Percentiles rank a stretch among this genome's conserved stretches.
phyloP scores from a whole-genome alignment of 768 basidiomycete species.

The Xerocomellus chrysenteron region DNA sequence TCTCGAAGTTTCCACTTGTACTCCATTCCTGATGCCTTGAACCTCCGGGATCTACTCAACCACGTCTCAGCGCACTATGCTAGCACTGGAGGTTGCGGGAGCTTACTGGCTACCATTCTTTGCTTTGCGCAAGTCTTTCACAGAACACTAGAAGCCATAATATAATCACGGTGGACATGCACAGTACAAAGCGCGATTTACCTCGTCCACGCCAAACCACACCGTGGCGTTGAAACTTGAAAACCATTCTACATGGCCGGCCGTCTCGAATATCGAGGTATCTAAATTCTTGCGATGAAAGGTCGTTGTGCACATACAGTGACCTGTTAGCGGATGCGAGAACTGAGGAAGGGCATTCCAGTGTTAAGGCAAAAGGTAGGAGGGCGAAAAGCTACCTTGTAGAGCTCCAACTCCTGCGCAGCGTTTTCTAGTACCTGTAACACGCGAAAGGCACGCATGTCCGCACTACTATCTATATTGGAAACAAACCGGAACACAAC shows the following conservation, averaged over 20 bases:
- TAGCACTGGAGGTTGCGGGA: not conserved
- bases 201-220: conserved; percentile 50
- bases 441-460: conserved; percentile 47
- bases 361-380: not conserved
- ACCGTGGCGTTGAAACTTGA: conserved; percentile 44
- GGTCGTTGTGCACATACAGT: conserved; percentile 42
- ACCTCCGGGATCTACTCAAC: conserved; percentile 48
- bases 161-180: not conserved
- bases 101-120: conserved; percentile 55
- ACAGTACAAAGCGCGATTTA: conserved; percentile 13
- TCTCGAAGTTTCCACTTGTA: conserved; percentile 59
- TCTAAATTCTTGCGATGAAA: conserved; percentile 48
- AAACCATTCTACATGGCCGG: conserved; percentile 54
- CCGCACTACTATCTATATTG: conserved; percentile 28
- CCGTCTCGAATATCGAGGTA: conserved; percentile 47
- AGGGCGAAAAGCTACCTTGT: conserved; percentile 35
- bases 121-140: conserved; percentile 47
- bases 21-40: conserved; percentile 46
- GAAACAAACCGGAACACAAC: conserved; percentile 40
- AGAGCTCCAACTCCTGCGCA: conserved; percentile 37
- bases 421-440: conserved; percentile 33
- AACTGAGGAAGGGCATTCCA: conserved; percentile 31
- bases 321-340: conserved; percentile 45
- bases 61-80: not conserved
- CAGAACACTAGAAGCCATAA: conserved; percentile 31